phyloP scores from a whole-genome alignment of 805 yeast species.

The Hagleromyces aurorensis region DNA sequence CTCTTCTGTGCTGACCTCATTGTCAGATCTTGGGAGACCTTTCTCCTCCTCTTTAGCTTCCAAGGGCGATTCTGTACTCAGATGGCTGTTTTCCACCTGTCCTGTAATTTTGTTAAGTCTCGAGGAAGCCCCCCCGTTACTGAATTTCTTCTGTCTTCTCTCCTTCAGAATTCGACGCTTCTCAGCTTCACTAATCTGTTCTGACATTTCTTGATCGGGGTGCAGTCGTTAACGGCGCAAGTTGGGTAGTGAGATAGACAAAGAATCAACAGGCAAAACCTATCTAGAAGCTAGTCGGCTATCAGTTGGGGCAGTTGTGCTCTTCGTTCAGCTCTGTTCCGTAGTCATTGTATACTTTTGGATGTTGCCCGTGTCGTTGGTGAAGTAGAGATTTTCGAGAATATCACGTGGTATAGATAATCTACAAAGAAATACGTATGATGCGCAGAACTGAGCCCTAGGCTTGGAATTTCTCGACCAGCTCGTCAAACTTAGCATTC shows the following conservation, averaged over 20 bases:
- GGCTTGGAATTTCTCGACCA: constrained; percentile 50
- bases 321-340: too few relatives aligned
- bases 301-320: too few relatives aligned
- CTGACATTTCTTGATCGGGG: constrained; percentile 30
- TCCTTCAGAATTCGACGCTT: constrained; percentile 51
- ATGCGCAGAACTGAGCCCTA: too few relatives aligned
- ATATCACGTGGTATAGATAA: too few relatives aligned
- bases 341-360: too few relatives aligned
- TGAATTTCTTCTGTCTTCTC: constrained; percentile 57
- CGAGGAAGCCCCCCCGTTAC: constrained; percentile 44
- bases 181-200: constrained; percentile 46
- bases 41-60: too few relatives aligned
- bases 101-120: constrained; percentile 46
- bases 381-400: constrained; percentile 11
- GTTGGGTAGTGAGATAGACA: too few relatives aligned
- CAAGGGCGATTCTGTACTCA: constrained; percentile 32
- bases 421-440: constrained; percentile 12
- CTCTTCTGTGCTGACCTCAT: constrained; percentile 8
- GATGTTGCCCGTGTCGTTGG: too few relatives aligned
- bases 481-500: constrained; percentile 54
- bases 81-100: constrained; percentile 28
- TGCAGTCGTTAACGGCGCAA: too few relatives aligned
- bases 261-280: too few relatives aligned
- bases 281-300: too few relatives aligned
- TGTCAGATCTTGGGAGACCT: too few relatives aligned